phyloP scores from a whole-genome alignment of 192 early-diverging fungal species.

The Linderina pennispora region DNA sequence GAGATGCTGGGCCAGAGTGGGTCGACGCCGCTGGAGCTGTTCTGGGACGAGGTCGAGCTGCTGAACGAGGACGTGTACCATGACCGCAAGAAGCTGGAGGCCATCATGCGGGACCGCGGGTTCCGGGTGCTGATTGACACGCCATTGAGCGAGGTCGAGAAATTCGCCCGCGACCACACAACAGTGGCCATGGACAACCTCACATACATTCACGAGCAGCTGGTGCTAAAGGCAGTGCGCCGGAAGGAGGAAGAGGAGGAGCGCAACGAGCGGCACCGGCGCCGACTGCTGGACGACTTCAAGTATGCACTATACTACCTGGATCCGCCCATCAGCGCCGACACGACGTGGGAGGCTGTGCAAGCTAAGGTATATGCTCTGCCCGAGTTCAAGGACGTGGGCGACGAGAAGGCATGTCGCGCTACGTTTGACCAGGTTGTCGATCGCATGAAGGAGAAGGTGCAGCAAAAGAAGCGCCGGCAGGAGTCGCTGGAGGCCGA shows the following conservation, averaged over 20 bases:
- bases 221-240: slow-evolving; percentile 53
- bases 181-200: slow-evolving; percentile 1
- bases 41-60: slow-evolving; percentile 85
- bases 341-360: slow-evolving; percentile 66
- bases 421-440: slow-evolving; percentile 73
- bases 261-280: slow-evolving; percentile 58
- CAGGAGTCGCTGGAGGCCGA: slow-evolving; percentile 6
- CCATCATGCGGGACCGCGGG: slow-evolving; percentile 19
- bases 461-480: slow-evolving; percentile 2
- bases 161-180: slow-evolving; percentile 23
- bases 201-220: slow-evolving; percentile 41
- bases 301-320: slow-evolving; percentile 65
- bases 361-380: slow-evolving; percentile 9
- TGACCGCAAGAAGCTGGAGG: slow-evolving; percentile 58
- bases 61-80: slow-evolving; percentile 70
- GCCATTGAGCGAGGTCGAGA: slow-evolving; percentile 28
- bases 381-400: slow-evolving; percentile 62
- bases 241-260: slow-evolving; percentile 66
- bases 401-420: slow-evolving; percentile 55
- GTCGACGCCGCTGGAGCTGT: slow-evolving; percentile 84
- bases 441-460: slow-evolving; percentile 52
- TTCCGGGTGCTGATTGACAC: slow-evolving; percentile 16
- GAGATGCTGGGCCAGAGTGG: slow-evolving; percentile 75
- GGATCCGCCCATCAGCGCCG: slow-evolving; percentile 51
- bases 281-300: slow-evolving; percentile 74